phyloP scores from a whole-genome alignment of 2,329 filamentous ascomycete species.

The Exserohilum rostratum region DNA sequence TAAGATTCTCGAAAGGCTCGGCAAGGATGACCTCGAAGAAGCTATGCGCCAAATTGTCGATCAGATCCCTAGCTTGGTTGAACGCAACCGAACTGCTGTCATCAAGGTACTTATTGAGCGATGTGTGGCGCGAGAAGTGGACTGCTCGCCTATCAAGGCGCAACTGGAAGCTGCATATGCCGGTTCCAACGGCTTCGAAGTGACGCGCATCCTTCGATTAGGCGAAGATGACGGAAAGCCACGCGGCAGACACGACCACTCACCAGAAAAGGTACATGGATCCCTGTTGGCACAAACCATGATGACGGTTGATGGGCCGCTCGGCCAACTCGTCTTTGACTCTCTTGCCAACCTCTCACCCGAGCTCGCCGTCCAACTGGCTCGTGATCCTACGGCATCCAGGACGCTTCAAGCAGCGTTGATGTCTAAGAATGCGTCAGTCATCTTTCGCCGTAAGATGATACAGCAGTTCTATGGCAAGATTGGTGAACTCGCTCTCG shows the following conservation, averaged over 20 bases:
- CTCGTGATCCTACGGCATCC: constrained; percentile 64
- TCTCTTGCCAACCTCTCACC: constrained; percentile 57
- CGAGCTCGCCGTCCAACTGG: constrained; percentile 64
- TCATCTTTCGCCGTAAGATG: constrained; percentile 67
- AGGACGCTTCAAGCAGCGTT: constrained; percentile 70
- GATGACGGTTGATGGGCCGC: constrained; percentile 72
- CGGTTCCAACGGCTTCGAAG: constrained; percentile 55
- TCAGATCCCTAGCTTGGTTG: constrained; percentile 73
- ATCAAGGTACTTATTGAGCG: constrained; percentile 84
- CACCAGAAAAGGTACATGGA: constrained; percentile 72
- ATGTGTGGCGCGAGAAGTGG: constrained; percentile 70
- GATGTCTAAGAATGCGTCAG: constrained; percentile 58
- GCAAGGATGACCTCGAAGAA: constrained; percentile 81
- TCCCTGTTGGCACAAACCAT: constrained; percentile 82
- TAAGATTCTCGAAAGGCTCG: constrained; percentile 79
- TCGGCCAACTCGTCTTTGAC: constrained; percentile 74
- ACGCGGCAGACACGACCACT: constrained; percentile 36
- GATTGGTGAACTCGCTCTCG: constrained; percentile 65
- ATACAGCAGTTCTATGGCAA: constrained; percentile 67
- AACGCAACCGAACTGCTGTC: constrained; percentile 77
- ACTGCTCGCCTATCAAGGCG: constrained; percentile 61
- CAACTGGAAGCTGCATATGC: constrained; percentile 65
- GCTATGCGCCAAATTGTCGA: constrained; percentile 75
- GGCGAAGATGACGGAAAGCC: constrained; percentile 52
- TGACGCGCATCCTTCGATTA: constrained; percentile 66